A percentile compares a stretch with the other conserved stretches of the same genome.
These are phyloP conservation scores for Solanum piurae DNA, from an alignment of 257 asterid genomes.

Conservation along the genomic window DNA sequence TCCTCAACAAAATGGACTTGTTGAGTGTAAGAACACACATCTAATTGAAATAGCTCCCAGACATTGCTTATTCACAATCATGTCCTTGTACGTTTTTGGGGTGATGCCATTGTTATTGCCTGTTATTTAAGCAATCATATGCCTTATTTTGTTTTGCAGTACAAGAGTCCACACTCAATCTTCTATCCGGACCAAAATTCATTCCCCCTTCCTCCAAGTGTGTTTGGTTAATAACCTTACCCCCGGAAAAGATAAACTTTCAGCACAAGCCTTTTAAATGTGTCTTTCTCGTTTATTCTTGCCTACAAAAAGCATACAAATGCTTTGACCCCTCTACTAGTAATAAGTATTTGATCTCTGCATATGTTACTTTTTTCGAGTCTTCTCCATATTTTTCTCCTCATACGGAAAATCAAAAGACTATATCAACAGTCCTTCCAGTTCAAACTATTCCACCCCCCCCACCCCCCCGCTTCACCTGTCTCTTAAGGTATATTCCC, in stretches of 20 bases:
- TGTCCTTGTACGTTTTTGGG: not conserved
- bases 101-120: not conserved
- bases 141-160: not conserved
- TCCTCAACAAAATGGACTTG: not conserved
- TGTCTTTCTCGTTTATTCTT: not conserved
- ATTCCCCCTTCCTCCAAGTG: not conserved
- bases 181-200: not conserved
- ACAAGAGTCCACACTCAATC: not conserved
- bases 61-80: not conserved
- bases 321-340: not conserved
- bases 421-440: not conserved
- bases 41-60: not conserved
- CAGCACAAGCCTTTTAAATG: not conserved
- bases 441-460: not conserved
- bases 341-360: not conserved
- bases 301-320: not conserved
- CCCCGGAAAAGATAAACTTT: not conserved
- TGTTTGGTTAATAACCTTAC: not conserved
- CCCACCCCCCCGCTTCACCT: not conserved
- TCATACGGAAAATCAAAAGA: not conserved
- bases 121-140: not conserved
- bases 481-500: not conserved
- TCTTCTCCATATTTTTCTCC: not conserved
- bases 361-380: not conserved
- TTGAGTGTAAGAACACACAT: not conserved